phyloP scores from a whole-genome alignment of 768 basidiomycete genomes.

The Heimioporus sp. region DNA sequence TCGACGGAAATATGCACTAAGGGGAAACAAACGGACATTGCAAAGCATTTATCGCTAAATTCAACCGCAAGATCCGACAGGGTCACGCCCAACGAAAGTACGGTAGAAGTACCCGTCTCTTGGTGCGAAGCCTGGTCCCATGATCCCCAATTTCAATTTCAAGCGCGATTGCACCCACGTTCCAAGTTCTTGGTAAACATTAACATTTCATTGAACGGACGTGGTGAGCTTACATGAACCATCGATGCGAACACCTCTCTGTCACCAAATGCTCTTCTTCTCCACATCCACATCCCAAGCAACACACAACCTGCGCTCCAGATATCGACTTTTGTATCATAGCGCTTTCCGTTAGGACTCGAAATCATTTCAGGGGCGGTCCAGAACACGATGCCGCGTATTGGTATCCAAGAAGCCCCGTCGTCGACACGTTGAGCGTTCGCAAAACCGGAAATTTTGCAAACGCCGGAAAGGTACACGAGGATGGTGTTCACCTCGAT shows the following conservation, averaged over 20 bases:
- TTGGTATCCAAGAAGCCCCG: slow-evolving; percentile 73
- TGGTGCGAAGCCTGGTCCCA: slow-evolving; percentile 60
- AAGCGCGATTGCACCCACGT: background rate
- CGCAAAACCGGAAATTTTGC: slow-evolving; percentile 96
- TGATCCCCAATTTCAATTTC: background rate
- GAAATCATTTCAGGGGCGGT: slow-evolving; percentile 93
- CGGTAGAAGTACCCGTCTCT: slow-evolving; percentile 60
- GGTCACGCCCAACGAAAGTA: slow-evolving; percentile 73
- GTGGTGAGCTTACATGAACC: slow-evolving; percentile 60
- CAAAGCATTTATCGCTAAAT: slow-evolving; percentile 83
- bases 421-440: slow-evolving; percentile 90
- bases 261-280: slow-evolving; percentile 80
- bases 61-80: slow-evolving; percentile 73
- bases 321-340: slow-evolving; percentile 93
- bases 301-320: slow-evolving; percentile 97
- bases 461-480: slow-evolving; percentile 80
- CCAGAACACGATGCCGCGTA: slow-evolving; percentile 98
- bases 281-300: slow-evolving; percentile 93
- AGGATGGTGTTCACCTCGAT: slow-evolving; percentile 95
- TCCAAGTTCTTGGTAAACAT: background rate
- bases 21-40: slow-evolving; percentile 46
- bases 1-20: background rate
- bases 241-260: slow-evolving; percentile 84
- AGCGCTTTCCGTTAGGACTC: slow-evolving; percentile 69
- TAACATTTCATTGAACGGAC: no score